Evolutionary conservation across 1,139 yeast species (phyloP).

Genomic region (Candida sojae): DNA sequence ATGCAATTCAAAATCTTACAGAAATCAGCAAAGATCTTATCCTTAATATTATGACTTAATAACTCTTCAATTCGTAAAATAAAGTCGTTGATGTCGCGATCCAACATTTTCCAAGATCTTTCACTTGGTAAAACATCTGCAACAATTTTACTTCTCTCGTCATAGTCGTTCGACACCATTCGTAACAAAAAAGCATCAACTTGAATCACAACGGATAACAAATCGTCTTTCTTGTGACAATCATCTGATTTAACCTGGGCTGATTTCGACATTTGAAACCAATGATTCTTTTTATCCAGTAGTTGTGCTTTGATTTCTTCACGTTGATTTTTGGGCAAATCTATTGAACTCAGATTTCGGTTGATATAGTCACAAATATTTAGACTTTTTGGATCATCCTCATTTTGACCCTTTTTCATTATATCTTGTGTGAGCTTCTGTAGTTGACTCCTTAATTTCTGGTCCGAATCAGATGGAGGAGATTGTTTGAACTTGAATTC

Average conservation of each 20-base stretch:
- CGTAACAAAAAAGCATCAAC: conserved; percentile 35
- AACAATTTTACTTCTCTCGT: conserved; percentile 31
- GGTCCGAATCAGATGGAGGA: not conserved
- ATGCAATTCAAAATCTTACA: conserved; percentile 31
- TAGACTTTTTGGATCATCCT: conserved; percentile 9
- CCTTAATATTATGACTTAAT: conserved; percentile 13
- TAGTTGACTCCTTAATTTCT: conserved; percentile 14
- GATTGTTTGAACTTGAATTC: conserved; percentile 14
- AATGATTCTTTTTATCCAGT: conserved; percentile 25
- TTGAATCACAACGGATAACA: conserved; percentile 26
- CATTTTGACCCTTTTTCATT: conserved; percentile 17
- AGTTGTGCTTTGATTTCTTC: conserved; percentile 21
- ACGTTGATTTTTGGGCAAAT: conserved; percentile 13
- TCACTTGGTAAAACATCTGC: conserved; percentile 32
- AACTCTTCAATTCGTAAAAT: conserved; percentile 23
- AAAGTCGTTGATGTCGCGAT: conserved; percentile 26
- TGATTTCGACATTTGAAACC: conserved; percentile 32
- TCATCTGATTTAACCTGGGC: conserved; percentile 26
- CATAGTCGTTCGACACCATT: conserved; percentile 35
- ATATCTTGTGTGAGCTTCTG: conserved; percentile 23
- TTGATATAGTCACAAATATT: not conserved
- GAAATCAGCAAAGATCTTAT: conserved; percentile 22
- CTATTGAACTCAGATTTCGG: not conserved
- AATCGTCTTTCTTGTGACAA: conserved; percentile 22
- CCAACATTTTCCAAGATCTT: conserved; percentile 35